Evolutionary conservation across 345 rosid genomes (phyloP), one percentile per base, ranked within the genome.

Genomic region (Xanthoceras sorbifolium): DNA sequence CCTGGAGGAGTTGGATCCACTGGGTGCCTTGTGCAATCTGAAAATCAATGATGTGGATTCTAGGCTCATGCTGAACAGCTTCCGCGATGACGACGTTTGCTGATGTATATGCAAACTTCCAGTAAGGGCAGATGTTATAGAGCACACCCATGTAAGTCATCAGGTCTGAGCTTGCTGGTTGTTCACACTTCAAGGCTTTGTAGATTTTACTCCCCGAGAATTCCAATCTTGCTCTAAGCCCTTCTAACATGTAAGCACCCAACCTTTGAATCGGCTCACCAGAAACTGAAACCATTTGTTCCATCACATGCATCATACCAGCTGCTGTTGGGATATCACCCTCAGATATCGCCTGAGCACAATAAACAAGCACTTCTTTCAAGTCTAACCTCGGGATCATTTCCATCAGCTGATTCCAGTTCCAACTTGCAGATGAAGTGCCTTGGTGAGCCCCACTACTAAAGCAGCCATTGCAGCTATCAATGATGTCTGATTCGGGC

Each of bases 1-100:
- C 86, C 48, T 89, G 80, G 31, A 96, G 87, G 46, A 96, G 83
- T 67, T 26, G 50, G 73, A 89, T 69, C 90, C 93, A 93, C 71
- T 96, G 99, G 80, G 84, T 88, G 31, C 99, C 99, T 76, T 92
- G 97, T 14, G 94, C 97, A 61, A 92, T 90, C 85, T 92, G 97
- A 76, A 92, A 92, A 77, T 92, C 99, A 29, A 96, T 90, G 29
- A 96, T 85, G 87, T 96, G 99, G 78, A 96, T 82, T 79, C 84
- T 85, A 9, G 79, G 84, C 72, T 93, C 98, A 52, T 86, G 80
- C 71, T 81, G 80, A 75, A 90, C 82, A 26, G 89, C 97, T 84
- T 92, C 99, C 70, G 66, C 78, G 34, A 93, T 93, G 3, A 85
- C 83, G 46, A 64, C 91, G 79, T 96, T 93, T 20, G 98, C 91